Evolutionary conservation across 73 alveolate genomes (phyloP).

Genomic region (Blepharisma stoltei): DNA sequence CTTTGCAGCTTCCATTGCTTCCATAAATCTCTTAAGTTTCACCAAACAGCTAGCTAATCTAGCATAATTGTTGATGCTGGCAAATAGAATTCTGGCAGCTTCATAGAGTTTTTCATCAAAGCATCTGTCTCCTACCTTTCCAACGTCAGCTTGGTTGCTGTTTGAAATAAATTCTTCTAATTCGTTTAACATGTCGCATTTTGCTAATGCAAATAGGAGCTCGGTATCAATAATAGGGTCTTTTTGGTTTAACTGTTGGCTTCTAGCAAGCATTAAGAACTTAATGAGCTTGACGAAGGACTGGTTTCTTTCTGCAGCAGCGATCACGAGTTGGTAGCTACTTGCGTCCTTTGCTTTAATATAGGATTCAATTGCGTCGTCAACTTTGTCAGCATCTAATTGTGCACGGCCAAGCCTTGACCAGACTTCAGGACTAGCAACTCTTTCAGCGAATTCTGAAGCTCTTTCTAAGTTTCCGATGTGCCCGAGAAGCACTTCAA

Average conservation of each 20-base stretch:
- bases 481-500: slow-evolving; percentile 81
- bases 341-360: slow-evolving; percentile 90
- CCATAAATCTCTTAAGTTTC: slow-evolving; percentile 83
- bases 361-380: slow-evolving; percentile 92
- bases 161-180: slow-evolving; percentile 86
- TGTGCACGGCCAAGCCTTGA: slow-evolving; percentile 96
- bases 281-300: slow-evolving; percentile 81
- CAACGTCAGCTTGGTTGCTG: slow-evolving; percentile 86
- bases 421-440: slow-evolving; percentile 89
- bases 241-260: slow-evolving; percentile 47
- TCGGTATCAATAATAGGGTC: slow-evolving; percentile 91
- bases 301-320: slow-evolving; percentile 81
- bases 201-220: slow-evolving; percentile 87
- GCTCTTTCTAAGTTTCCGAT: slow-evolving; percentile 84
- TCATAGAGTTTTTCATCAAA: slow-evolving; percentile 87
- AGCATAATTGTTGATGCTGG: slow-evolving; percentile 88
- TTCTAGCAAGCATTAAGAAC: slow-evolving; percentile 90
- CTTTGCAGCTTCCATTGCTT: slow-evolving; percentile 97
- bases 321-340: slow-evolving; percentile 78
- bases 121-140: slow-evolving; percentile 93
- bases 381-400: slow-evolving; percentile 70
- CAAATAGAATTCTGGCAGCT: slow-evolving; percentile 93
- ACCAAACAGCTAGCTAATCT: slow-evolving; percentile 91
- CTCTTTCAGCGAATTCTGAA: slow-evolving; percentile 78
- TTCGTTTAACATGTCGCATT: slow-evolving; percentile 85